phyloP scores from a whole-genome alignment of 306 rosid genomes.

The Rosa rugosa region DNA sequence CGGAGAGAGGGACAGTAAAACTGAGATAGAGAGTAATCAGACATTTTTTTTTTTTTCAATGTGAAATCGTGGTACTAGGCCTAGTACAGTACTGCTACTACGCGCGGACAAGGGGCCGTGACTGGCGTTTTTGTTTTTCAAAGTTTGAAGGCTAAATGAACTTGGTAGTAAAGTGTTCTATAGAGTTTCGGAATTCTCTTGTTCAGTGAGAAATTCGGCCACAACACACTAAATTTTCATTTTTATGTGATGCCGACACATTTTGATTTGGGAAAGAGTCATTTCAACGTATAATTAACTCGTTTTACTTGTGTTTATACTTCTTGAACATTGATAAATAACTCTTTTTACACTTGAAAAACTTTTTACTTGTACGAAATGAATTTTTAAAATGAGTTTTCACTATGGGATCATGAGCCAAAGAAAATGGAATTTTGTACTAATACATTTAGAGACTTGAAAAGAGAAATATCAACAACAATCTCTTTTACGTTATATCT shows the following conservation, averaged over 20 bases:
- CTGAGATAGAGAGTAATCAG: not conserved
- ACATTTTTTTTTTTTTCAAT: not conserved
- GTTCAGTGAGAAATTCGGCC: not conserved
- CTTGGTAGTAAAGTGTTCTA: not conserved
- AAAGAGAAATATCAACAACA: not conserved
- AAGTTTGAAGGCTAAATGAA: not conserved
- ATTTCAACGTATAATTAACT: too few relatives aligned
- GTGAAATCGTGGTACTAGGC: not conserved
- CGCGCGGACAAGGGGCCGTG: conserved; percentile 16
- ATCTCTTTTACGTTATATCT: not conserved
- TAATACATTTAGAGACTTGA: too few relatives aligned
- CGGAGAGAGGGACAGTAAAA: not conserved
- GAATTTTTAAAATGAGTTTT: not conserved
- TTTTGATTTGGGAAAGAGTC: not conserved
- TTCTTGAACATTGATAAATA: not conserved
- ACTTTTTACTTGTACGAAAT: too few relatives aligned
- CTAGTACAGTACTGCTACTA: not conserved
- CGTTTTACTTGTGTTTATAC: not conserved
- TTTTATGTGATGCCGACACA: not conserved
- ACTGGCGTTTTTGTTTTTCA: not conserved
- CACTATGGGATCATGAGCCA: not conserved
- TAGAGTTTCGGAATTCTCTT: not conserved
- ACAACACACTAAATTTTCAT: too few relatives aligned
- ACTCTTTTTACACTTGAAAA: not conserved
- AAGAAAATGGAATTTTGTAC: not conserved